These are phyloP conservation scores for Orbilia oligospora DNA, from an alignment of 2,329 filamentous ascomycete species.

Conservation along the genomic window DNA sequence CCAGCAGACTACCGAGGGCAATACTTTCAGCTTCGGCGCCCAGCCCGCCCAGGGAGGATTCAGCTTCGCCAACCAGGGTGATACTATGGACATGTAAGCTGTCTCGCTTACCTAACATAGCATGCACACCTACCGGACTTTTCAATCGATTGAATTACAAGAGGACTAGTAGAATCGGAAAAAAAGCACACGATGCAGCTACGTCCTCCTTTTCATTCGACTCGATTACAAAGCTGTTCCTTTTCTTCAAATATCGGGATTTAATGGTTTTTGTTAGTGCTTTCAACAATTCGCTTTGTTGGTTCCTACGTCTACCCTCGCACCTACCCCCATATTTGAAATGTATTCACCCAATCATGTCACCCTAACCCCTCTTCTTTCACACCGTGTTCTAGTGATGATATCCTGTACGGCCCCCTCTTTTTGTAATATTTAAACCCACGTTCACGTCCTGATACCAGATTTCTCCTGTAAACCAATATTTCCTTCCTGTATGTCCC, in stretches of 20 bases:
- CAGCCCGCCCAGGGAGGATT: conserved; percentile 79
- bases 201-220: background rate
- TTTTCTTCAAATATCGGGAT: conserved; percentile 48
- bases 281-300: conserved; percentile 53
- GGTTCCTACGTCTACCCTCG: conserved; percentile 46
- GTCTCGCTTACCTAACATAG: background rate
- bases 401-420: conserved; percentile 57
- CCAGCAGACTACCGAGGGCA: conserved; percentile 75
- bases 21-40: conserved; percentile 81
- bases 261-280: conserved; percentile 58
- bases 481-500: conserved; percentile 59
- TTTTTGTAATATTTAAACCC: conserved; percentile 58
- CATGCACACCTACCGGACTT: background rate
- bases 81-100: conserved; percentile 81
- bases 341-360: conserved; percentile 57
- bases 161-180: background rate
- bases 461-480: conserved; percentile 57
- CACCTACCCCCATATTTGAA: conserved; percentile 32
- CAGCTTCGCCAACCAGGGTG: conserved; percentile 88
- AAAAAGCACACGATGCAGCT: background rate
- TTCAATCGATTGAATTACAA: background rate
- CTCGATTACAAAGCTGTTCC: background rate
- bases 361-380: conserved; percentile 19
- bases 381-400: conserved; percentile 55
- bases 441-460: conserved; percentile 55